A percentile compares a stretch with the other conserved stretches of the same genome.
phyloP scores from a whole-genome alignment of 2,329 filamentous ascomycete genomes.

The Venturia nashicola region DNA sequence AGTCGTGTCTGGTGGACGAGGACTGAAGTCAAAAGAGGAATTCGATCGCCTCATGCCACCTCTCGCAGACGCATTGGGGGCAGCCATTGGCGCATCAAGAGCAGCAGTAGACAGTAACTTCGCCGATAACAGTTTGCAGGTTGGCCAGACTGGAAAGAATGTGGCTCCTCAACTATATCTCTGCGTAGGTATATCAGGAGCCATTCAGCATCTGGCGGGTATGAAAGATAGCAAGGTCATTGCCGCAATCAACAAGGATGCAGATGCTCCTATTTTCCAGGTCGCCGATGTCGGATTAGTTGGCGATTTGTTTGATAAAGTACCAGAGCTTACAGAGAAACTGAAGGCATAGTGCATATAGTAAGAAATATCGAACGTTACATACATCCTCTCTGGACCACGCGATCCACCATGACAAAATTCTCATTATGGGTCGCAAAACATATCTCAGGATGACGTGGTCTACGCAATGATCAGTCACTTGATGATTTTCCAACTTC shows the following conservation, averaged over 20 bases:
- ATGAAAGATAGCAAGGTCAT: constrained; percentile 99
- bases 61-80: constrained; percentile 81
- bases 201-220: constrained; percentile 94
- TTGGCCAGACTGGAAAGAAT: constrained; percentile 97
- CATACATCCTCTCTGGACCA: neutral
- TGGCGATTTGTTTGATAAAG: constrained; percentile 88
- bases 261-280: constrained; percentile 96
- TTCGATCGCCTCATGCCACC: constrained; percentile 90
- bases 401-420: no score
- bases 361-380: neutral
- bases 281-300: constrained; percentile 92
- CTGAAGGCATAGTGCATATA: constrained; percentile 41
- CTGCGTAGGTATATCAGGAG: constrained; percentile 89
- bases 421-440: no score
- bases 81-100: constrained; percentile 89
- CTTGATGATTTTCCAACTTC: no score
- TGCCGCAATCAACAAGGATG: constrained; percentile 95
- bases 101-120: constrained; percentile 96
- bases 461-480: no score
- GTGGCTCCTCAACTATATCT: constrained; percentile 93
- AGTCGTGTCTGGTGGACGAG: constrained; percentile 88
- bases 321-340: constrained; percentile 94
- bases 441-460: no score
- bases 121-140: constrained; percentile 95
- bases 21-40: constrained; percentile 94